These are phyloP conservation scores for Trichoderma gamsii DNA, from an alignment of 495 filamentous ascomycete species.

Conservation along the genomic window DNA sequence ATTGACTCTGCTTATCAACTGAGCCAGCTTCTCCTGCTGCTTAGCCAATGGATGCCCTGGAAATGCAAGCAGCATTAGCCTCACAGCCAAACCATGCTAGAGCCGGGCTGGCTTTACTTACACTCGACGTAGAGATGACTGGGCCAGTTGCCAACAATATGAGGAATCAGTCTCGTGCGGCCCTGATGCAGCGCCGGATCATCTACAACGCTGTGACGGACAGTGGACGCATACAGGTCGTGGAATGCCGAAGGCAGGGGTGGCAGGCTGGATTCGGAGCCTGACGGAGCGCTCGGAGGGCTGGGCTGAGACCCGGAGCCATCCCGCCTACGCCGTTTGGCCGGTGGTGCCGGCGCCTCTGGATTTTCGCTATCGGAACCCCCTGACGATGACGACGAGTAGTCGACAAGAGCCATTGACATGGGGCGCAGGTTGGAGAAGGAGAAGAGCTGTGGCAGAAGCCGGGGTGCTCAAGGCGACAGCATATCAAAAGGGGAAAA, in stretches of 20 bases:
- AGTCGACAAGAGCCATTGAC: conserved; percentile 63
- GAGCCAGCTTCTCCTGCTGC: conserved; percentile 48
- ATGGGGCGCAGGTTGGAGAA: background rate
- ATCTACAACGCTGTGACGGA: conserved; percentile 67
- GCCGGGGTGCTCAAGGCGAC: background rate
- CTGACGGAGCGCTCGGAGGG: conserved; percentile 6
- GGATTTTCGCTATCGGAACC: conserved; percentile 25
- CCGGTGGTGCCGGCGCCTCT: conserved; percentile 16
- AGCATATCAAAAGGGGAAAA: background rate
- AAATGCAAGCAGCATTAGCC: conserved; percentile 19
- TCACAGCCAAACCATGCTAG: background rate
- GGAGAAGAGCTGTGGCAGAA: background rate
- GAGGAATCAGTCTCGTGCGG: conserved; percentile 71
- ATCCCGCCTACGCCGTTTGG: conserved; percentile 17
- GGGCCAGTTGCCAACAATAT: conserved; percentile 87
- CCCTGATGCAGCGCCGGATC: conserved; percentile 82
- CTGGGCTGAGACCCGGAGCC: background rate
- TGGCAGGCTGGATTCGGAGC: conserved; percentile 46
- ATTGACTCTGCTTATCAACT: conserved; percentile 43
- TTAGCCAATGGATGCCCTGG: conserved; percentile 62
- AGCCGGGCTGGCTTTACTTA: conserved; percentile 35
- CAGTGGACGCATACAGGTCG: conserved; percentile 79
- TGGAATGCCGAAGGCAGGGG: conserved; percentile 77
- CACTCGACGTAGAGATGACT: conserved; percentile 92
- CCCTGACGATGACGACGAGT: conserved; percentile 58